Evolutionary conservation across 2,329 filamentous ascomycete genomes (phyloP), one percentile per base, ranked within the genome.

Genomic region (Monosporascus sp.): DNA sequence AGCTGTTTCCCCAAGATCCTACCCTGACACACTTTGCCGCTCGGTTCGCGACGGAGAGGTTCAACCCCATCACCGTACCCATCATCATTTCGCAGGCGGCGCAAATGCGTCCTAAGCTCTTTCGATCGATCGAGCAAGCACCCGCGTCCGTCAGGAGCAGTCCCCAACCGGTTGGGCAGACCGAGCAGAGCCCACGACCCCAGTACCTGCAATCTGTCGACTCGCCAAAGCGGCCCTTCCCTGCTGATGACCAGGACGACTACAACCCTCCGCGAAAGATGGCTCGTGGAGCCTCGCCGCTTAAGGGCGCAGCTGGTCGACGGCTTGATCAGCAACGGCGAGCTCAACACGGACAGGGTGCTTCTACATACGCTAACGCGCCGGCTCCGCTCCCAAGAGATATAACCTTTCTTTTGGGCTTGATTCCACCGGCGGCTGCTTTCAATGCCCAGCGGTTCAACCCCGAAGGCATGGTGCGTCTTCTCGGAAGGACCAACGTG

Each of bases 1-100:
- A 96, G 65, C 79, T 97, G n/a, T 99, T 91, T 70, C 92, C 92
- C 0, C 86, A 92, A 54, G 93, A 97, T 63, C 87, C 91, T 3
- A 86, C 82, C 52, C 78, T 96, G 40, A 74, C 79, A 15, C 84
- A 85, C 55, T 97, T 97, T 68, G 80, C 84, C 11, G 82, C 87
- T 55, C 87, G 93, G 37, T 96, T 89, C 70, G 81, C 86, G 5
- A 79, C 80, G 1, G 78, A 84, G 18, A 82, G 78, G 20, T 97
- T 97, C 65, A 88, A 97, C 66, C 91, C 91, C 2, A 87, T 91
- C 24, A 79, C 81, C 9, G 84, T 89, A n/a, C 87, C 87, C 24
- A 86, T 91, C 43, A 89, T 97, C 60, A 82, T 97, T 56, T 96
- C 91, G 9, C 88, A 89, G 7, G 78, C 81, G 3, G 81, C 86